Evolutionary conservation across 345 rosid genomes (phyloP), one percentile per base, ranked within the genome.

Genomic region (Odontarrhena argentea): DNA sequence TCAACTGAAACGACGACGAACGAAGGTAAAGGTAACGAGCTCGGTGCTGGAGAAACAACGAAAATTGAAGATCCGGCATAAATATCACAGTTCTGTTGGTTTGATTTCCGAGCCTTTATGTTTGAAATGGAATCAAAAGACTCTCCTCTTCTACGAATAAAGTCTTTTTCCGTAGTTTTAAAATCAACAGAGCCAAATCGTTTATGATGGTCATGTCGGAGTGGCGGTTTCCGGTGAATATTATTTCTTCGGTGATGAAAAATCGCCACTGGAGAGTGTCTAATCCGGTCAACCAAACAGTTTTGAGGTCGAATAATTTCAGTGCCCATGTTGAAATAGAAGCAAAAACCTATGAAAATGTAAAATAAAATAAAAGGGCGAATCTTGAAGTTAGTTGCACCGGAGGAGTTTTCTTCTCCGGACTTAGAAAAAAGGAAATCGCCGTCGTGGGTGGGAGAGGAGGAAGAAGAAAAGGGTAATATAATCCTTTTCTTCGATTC

Each of bases 251-350:
- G 85, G 42, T 84, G 86, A 7, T 80, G 59, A 55, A 59, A 83
- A 14, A 57, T 55, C 2, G 76, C 57, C 46, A 65, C 66, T 47
- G 94, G 83, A 72, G 86, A 48, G 48, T 71, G 70, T 68, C 84
- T 74, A 25, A 84, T 71, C 41, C 83, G 69, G 14, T 79, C 76
- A 36, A 62, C 63, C 64, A 88, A 73, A 83, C 84, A 80, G 58
- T 84, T 84, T 69, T 82, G 97, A 12, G 99, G 95, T 68, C 91
- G 79, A 55, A 88, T 75, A 18, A 87, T 57, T 78, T 94, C 88
- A 28, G 96, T 91, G 18, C 88, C 99, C 99, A 91, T 94, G 28
- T 11, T 59, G 53, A 26, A 38, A 28, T 1, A 10, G n/a, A 40
- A n/a, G 45, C 1, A 51, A 48, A 59, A 14, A 8, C 28, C 47